Percentiles rank a stretch among this genome's conserved stretches.
Evolutionary conservation across 202 grass and related monocot species (phyloP).

Genomic region (Musa balbisiana): DNA sequence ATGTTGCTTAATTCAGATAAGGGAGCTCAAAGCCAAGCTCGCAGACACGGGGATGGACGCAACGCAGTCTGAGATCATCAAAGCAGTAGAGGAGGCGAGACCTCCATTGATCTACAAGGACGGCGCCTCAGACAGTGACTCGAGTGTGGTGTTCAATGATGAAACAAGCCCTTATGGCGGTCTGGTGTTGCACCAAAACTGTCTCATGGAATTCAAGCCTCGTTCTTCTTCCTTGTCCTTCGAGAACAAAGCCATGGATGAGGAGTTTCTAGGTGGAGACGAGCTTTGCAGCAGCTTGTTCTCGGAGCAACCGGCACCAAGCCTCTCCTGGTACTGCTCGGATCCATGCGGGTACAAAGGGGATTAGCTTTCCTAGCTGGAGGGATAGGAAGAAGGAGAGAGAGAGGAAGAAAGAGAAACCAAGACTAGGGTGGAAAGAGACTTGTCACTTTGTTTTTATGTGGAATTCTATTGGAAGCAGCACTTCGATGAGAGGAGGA

Average conservation of each 20-base stretch:
- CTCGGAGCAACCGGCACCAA: constrained; percentile 35
- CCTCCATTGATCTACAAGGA: constrained; percentile 36
- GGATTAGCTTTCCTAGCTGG: not conserved
- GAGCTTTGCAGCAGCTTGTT: constrained; percentile 37
- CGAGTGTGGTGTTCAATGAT: constrained; percentile 70
- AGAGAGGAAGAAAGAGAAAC: no score
- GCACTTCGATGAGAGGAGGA: no score
- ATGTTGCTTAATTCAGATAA: constrained; percentile 37
- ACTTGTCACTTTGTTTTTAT: no score
- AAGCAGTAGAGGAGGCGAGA: not conserved
- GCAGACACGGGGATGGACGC: not conserved
- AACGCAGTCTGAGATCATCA: constrained; percentile 30
- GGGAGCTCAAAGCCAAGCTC: constrained; percentile 54
- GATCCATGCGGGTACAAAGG: constrained; percentile 17
- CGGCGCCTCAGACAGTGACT: constrained; percentile 80
- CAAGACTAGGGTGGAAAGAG: no score
- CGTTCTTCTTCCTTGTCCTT: constrained; percentile 29
- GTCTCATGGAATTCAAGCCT: constrained; percentile 4
- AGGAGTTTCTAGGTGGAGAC: constrained; percentile 26
- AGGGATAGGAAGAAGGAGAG: not conserved
- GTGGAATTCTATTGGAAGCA: no score
- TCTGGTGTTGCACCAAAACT: constrained; percentile 25
- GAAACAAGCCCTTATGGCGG: constrained; percentile 27
- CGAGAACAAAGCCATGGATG: constrained; percentile 30
- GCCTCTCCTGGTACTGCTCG: constrained; percentile 40